Percentiles rank a stretch among this genome's conserved stretches.
phyloP scores from a whole-genome alignment of 2,329 filamentous ascomycete genomes.

The Coleophoma cylindrospora region DNA sequence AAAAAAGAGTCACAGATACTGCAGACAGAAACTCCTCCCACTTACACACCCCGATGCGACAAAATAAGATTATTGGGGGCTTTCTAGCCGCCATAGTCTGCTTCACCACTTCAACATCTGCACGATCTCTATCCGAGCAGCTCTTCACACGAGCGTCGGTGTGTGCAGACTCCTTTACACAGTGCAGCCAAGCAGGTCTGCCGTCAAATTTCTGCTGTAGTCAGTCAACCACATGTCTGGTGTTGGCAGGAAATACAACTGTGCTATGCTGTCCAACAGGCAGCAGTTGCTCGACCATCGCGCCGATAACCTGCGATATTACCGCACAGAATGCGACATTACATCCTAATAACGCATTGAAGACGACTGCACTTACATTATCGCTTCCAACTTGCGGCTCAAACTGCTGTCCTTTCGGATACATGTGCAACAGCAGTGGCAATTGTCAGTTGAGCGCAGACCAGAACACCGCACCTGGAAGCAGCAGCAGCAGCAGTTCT shows the following conservation, averaged over 20 bases:
- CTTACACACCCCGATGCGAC: conserved; percentile 14
- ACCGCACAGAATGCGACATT: conserved; percentile 52
- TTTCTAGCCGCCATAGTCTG: conserved; percentile 14
- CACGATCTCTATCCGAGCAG: conserved; percentile 29
- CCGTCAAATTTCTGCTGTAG: conserved; percentile 66
- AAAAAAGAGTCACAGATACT: background rate
- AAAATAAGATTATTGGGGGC: conserved; percentile 5
- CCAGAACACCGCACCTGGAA: conserved; percentile 36
- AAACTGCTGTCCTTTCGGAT: conserved; percentile 69
- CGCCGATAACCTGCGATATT: conserved; percentile 61
- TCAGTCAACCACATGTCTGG: conserved; percentile 45
- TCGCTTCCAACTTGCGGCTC: conserved; percentile 52
- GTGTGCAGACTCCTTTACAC: conserved; percentile 46
- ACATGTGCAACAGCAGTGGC: conserved; percentile 42
- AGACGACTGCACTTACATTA: conserved; percentile 58
- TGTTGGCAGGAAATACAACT: conserved; percentile 60
- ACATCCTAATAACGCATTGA: conserved; percentile 55
- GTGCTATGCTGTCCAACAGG: conserved; percentile 65
- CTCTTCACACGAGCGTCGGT: conserved; percentile 40
- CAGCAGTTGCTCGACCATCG: conserved; percentile 52
- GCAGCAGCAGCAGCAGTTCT: conserved; percentile 9
- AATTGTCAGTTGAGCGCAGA: conserved; percentile 48
- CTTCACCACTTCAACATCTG: conserved; percentile 31
- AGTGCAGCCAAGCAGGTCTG: conserved; percentile 47
- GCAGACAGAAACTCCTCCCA: background rate